These are phyloP conservation scores for Phialophora macrospora DNA, from an alignment of 2,329 filamentous ascomycete species.

Conservation along the genomic window DNA sequence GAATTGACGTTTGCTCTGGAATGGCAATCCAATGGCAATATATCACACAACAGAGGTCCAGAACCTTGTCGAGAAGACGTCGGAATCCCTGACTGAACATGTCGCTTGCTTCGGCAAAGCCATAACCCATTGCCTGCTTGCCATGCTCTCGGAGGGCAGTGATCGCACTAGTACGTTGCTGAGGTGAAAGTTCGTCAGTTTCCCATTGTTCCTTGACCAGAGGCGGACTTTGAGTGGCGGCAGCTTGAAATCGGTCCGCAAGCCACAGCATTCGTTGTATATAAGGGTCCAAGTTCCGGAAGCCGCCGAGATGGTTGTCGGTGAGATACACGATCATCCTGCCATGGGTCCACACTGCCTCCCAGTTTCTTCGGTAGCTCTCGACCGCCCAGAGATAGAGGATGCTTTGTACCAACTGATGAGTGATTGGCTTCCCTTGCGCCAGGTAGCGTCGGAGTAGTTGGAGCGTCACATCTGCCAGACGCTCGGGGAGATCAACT, in stretches of 20 bases:
- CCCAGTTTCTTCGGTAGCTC: conserved; percentile 32
- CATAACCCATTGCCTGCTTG: conserved; percentile 18
- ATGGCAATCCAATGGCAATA: conserved; percentile 23
- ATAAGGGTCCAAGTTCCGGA: conserved; percentile 26
- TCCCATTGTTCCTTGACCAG: conserved; percentile 28
- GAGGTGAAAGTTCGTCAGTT: conserved; percentile 17
- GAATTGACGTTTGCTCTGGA: conserved; percentile 10
- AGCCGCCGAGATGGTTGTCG: conserved; percentile 26
- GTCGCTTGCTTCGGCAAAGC: conserved; percentile 14
- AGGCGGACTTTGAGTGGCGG: conserved; percentile 24
- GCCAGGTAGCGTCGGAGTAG: conserved; percentile 24
- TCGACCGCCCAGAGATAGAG: conserved; percentile 29
- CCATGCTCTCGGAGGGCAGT: conserved; percentile 16
- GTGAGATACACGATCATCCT: conserved; percentile 27
- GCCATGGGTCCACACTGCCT: conserved; percentile 22
- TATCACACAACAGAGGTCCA: conserved; percentile 25
- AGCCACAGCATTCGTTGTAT: conserved; percentile 30
- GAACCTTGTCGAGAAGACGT: conserved; percentile 7
- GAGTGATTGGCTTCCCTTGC: conserved; percentile 20
- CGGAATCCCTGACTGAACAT: conserved; percentile 23
- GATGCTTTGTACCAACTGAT: conserved; percentile 29
- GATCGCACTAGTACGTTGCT: conserved; percentile 16
- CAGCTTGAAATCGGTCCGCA: conserved; percentile 29
- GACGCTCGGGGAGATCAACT: conserved; percentile 24
- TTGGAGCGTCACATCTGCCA: conserved; percentile 23